phyloP scores from a whole-genome alignment of 1,284 basidiomycete species.

The Boletus albobrunnescens region DNA sequence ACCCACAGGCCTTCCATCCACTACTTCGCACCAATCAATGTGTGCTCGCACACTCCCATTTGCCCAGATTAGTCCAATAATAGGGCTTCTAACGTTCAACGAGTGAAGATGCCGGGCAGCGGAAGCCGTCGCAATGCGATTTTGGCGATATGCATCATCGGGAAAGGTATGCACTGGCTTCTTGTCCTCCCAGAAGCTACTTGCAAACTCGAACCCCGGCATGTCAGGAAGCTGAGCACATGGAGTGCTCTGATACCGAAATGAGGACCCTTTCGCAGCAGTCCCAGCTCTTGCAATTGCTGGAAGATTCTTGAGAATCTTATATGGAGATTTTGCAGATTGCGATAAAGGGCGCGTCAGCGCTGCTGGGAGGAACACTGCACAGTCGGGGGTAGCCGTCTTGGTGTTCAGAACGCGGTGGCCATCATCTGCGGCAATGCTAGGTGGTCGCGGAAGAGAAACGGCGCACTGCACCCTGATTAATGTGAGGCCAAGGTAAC shows the following conservation, averaged over 20 bases:
- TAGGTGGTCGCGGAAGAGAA: conserved; percentile 46
- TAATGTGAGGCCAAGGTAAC: conserved; percentile 7
- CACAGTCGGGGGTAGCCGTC: conserved; percentile 46
- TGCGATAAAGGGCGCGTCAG: conserved; percentile 39
- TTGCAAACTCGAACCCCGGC: conserved; percentile 49
- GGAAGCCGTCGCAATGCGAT: conserved; percentile 52
- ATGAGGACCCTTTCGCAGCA: conserved; percentile 41
- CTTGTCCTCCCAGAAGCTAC: conserved; percentile 58
- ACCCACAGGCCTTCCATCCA: conserved; percentile 35
- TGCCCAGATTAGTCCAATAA: conserved; percentile 55
- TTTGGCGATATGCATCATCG: conserved; percentile 55
- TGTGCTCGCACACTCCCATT: conserved; percentile 51
- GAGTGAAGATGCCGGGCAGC: conserved; percentile 49
- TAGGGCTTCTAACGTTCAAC: conserved; percentile 42
- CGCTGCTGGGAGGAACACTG: conserved; percentile 42
- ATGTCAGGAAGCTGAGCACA: conserved; percentile 42
- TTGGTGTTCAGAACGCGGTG: conserved; percentile 43
- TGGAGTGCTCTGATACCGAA: conserved; percentile 51
- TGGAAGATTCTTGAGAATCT: conserved; percentile 41
- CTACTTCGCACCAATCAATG: conserved; percentile 48
- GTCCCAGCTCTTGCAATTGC: conserved; percentile 35
- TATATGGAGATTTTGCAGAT: conserved; percentile 44
- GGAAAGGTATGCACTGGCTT: conserved; percentile 47
- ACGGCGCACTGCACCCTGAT: conserved; percentile 46
- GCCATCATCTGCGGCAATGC: conserved; percentile 32